A percentile compares a stretch with the other conserved stretches of the same genome.
phyloP scores from a whole-genome alignment of 495 filamentous ascomycete species.

The Annulohypoxylon nitens region DNA sequence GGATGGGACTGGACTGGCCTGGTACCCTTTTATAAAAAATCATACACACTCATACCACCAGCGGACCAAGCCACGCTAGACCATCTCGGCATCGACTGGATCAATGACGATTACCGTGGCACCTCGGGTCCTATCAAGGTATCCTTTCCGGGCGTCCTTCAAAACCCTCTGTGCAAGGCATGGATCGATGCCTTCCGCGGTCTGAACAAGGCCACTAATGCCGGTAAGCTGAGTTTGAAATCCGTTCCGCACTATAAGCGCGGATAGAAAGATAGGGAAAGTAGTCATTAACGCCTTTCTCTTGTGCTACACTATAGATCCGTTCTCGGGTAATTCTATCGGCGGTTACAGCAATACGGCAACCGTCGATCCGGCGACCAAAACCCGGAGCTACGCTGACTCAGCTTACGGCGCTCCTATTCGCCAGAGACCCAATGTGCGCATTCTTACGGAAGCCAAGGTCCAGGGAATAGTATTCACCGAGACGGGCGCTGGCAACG shows the following conservation, averaged over 20 bases:
- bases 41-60: slow-evolving; percentile 39
- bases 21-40: slow-evolving; percentile 9
- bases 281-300: neutral
- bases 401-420: neutral
- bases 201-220: neutral
- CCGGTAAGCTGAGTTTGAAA: neutral
- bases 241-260: no score
- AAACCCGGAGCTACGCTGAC: neutral
- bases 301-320: neutral
- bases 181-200: neutral
- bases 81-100: neutral
- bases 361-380: neutral
- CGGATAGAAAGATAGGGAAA: no score
- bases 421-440: neutral
- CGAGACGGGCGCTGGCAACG: neutral
- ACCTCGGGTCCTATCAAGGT: neutral
- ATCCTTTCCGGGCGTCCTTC: neutral
- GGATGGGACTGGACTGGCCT: slow-evolving; percentile 43
- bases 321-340: neutral
- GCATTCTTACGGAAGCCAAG: neutral
- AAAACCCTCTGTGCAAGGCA: neutral
- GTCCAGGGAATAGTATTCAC: neutral
- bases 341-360: neutral
- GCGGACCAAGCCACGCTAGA: slow-evolving; percentile 8
- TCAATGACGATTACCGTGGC: neutral